Percentiles rank a stretch among this genome's conserved stretches.
phyloP scores from a whole-genome alignment of 345 rosid genomes.

The Arabidopsis arenosa region DNA sequence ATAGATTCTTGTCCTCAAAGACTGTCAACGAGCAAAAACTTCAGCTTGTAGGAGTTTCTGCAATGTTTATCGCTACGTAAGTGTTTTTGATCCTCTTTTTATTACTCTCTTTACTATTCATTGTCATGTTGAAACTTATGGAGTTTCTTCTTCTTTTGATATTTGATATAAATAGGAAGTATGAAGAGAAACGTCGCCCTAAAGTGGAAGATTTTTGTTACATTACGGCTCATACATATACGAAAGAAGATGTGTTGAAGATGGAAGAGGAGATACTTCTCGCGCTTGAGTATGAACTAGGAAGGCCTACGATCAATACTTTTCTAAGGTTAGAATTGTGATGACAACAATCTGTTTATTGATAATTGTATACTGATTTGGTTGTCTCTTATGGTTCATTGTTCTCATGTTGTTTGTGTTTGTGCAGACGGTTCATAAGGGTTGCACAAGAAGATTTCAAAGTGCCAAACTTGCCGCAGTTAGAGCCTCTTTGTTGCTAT shows the following conservation, averaged over 20 bases:
- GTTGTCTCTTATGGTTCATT: background rate
- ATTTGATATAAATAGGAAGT: slow-evolving; percentile 50
- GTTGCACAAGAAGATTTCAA: slow-evolving; percentile 63
- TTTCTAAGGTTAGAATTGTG: slow-evolving; percentile 54
- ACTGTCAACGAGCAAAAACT: slow-evolving; percentile 54
- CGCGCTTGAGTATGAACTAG: slow-evolving; percentile 61
- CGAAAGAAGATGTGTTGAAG: slow-evolving; percentile 63
- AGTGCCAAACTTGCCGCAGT: slow-evolving; percentile 53
- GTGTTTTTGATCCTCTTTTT: slow-evolving; percentile 15
- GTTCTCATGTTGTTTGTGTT: slow-evolving; percentile 18
- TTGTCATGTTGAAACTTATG: slow-evolving; percentile 4
- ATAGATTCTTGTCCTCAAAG: slow-evolving; percentile 59
- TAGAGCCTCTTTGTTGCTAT: slow-evolving; percentile 76
- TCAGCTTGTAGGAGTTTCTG: slow-evolving; percentile 72
- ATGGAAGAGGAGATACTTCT: slow-evolving; percentile 75
- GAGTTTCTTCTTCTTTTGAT: background rate
- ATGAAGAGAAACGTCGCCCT: slow-evolving; percentile 67
- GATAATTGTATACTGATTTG: background rate
- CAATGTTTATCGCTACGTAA: slow-evolving; percentile 87
- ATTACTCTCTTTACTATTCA: background rate
- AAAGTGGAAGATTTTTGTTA: slow-evolving; percentile 65
- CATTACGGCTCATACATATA: slow-evolving; percentile 62
- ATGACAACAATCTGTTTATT: background rate
- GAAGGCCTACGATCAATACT: slow-evolving; percentile 62
- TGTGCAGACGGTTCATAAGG: slow-evolving; percentile 61